phyloP scores from a whole-genome alignment of 2,329 filamentous ascomycete species.

The Diaporthe citri region DNA sequence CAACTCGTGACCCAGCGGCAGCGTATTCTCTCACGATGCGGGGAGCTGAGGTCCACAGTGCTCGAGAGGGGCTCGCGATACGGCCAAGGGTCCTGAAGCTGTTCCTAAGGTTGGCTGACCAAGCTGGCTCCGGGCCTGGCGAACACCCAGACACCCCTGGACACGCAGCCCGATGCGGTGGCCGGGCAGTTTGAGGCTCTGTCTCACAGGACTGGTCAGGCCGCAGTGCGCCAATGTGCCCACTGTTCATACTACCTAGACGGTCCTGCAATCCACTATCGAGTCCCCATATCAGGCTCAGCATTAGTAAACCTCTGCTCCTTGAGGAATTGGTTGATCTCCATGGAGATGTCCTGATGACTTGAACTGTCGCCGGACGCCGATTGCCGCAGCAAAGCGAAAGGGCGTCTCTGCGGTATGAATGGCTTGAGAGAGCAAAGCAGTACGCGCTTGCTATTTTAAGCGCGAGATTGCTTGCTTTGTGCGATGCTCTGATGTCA shows the following conservation, averaged over 20 bases:
- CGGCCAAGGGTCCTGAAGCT: slow-evolving; percentile 2
- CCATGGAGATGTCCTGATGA: neutral
- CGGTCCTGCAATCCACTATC: slow-evolving; percentile 1
- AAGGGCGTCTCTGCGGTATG: neutral
- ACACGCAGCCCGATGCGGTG: slow-evolving; percentile 11
- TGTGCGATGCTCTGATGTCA: slow-evolving; percentile 11
- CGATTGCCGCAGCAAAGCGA: neutral
- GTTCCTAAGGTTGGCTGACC: neutral
- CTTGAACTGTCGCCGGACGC: neutral
- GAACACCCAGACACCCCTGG: slow-evolving; percentile 20
- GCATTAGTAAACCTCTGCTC: neutral
- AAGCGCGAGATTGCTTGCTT: slow-evolving; percentile 15
- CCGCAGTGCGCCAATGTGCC: slow-evolving; percentile 13
- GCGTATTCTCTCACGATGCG: slow-evolving; percentile 15
- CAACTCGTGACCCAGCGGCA: slow-evolving; percentile 24
- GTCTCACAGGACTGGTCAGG: slow-evolving; percentile 31
- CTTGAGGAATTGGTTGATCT: neutral
- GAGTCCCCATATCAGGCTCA: neutral
- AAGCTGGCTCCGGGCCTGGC: slow-evolving; percentile 11
- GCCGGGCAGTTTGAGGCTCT: slow-evolving; percentile 37
- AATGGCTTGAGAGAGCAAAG: slow-evolving; percentile 13
- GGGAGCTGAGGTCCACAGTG: neutral
- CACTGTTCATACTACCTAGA: neutral
- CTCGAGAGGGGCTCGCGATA: neutral
- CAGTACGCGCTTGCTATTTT: slow-evolving; percentile 31